Evolutionary conservation across 768 basidiomycete genomes (phyloP), one percentile per base, ranked within the genome.

Genomic region (Crucibulum laeve): DNA sequence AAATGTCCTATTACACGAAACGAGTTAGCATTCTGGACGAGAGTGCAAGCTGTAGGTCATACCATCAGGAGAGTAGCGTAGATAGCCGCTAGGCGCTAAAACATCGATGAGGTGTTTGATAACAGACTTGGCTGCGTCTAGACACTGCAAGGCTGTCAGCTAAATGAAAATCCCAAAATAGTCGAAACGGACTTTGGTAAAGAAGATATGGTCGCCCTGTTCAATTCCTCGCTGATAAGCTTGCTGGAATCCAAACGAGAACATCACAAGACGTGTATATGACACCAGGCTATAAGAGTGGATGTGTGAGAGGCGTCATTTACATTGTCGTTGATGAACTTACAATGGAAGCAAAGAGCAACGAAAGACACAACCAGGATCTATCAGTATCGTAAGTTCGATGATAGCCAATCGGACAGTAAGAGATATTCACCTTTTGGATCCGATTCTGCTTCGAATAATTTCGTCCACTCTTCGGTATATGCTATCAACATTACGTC

Each of bases 181-280:
- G 13, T 10, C 13, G 41, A 43, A 15, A 8, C 28, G 25, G 40
- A 83, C 87, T 71, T 80, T 84, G 43, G 69, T 75, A 48, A 89
- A 80, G 59, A 85, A 84, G 17, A 87, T 55, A 14, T 78, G 61
- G 57, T 88, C 85, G 1, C 72, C 73, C 1, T 70, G 61, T 48
- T 79, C 70, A 22, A 87, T 73, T 1, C 86, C 84, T 5, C 83
- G 76, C 50, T 82, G 77, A 60, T 79, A 88, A 1, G 87, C 87
- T 52, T 89, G 83, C 50, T 91, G 87, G 64, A 90, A 90, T 4
- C 85, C 87, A 53, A 91, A 90, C 0, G 88, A 90, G 55, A 78
- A 88, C 85, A 90, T 87, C 38, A 91, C 88, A 8, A 91, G 77
- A 13, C 88, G 73, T 25, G 85, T 85, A 53, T 90, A 91, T 22